Evolutionary conservation across 257 asterid species (phyloP), one percentile per base, ranked within the genome.

Genomic region (Ilex asprella): DNA sequence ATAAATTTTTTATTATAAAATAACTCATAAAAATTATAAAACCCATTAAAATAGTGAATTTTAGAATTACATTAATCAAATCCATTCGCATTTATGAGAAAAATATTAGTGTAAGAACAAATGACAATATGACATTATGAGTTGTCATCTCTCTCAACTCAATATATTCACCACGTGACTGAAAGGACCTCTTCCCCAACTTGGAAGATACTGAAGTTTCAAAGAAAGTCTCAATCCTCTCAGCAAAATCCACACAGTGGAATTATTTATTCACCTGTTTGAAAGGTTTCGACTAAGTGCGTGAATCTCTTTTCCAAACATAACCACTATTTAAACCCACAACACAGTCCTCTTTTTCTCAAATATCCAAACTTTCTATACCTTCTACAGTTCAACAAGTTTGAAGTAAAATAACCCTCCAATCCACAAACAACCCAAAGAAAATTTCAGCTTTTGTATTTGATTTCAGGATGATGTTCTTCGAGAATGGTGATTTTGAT

Each of bases 401-500:
- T 21, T 21, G 12, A 2, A 10, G 3, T 46, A 2, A 10, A 46
- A 21, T 21, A 21, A 21, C 27, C 52, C 3, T 46, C 13, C 13
- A 10, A 7, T 21, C 27, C 27, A 21, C 3, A 10, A 2, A 46
- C 52, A 10, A 46, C 52, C 52, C 3, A 3, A 10, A n/a, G 15
- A 53, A 15, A 53, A 21, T 49, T 12, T 12, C 3, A 49, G 54
- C 27, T 21, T 49, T 49, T 49, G 1, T 12, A 11, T 11, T 49
- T 49, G 54, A 49, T 49, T 49, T 49, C 5, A 6, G 0, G 14
- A 49, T 7, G 54, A 77, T 65, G 61, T 56, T 54, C 61, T 31
- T 47, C 9, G 73, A 70, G 57, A 73, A 50, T 55, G 61, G 44
- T 29, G 71, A 71, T 60, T 16, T 44, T 46, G 66, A 71, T 12